Evolutionary conservation across 2,329 filamentous ascomycete species (phyloP).

Genomic region (Alternaria metachromatica): DNA sequence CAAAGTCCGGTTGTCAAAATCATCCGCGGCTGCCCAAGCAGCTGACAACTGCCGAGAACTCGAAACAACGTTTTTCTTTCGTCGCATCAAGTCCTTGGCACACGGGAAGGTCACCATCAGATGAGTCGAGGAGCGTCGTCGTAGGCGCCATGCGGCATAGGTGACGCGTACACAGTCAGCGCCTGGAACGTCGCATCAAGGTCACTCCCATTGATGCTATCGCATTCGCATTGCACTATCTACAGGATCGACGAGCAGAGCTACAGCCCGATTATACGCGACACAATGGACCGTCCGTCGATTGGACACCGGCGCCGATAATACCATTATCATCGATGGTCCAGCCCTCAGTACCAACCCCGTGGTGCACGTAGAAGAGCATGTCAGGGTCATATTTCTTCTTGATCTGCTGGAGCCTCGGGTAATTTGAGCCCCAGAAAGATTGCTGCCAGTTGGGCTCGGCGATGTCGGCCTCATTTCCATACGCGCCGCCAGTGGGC

Average conservation of each 20-base stretch:
- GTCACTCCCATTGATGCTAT: neutral
- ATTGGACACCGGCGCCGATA: constrained; percentile 40
- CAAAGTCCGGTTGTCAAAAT: neutral
- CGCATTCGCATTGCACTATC: constrained; percentile 4
- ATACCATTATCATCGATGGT: constrained; percentile 35
- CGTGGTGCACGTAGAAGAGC: constrained; percentile 43
- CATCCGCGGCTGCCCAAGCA: neutral
- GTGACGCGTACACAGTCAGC: neutral
- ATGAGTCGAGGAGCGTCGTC: neutral
- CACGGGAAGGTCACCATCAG: neutral
- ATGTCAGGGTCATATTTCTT: constrained; percentile 38
- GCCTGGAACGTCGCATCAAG: neutral
- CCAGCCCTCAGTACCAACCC: constrained; percentile 43
- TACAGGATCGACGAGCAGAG: constrained; percentile 1
- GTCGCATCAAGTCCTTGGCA: constrained; percentile 5
- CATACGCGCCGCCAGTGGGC: constrained; percentile 42
- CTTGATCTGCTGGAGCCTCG: constrained; percentile 35
- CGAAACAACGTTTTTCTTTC: neutral
- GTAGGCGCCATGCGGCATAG: constrained; percentile 2
- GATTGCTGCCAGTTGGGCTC: constrained; percentile 50
- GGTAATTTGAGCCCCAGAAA: constrained; percentile 50
- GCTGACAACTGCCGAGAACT: constrained; percentile 3
- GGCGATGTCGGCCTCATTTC: constrained; percentile 51
- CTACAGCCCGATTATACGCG: constrained; percentile 16
- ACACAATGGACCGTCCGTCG: constrained; percentile 40